A percentile compares a stretch with the other conserved stretches of the same genome.
These are phyloP conservation scores for Magnaporthiopsis incrustans DNA, from an alignment of 2,329 filamentous ascomycete genomes.

Conservation along the genomic window DNA sequence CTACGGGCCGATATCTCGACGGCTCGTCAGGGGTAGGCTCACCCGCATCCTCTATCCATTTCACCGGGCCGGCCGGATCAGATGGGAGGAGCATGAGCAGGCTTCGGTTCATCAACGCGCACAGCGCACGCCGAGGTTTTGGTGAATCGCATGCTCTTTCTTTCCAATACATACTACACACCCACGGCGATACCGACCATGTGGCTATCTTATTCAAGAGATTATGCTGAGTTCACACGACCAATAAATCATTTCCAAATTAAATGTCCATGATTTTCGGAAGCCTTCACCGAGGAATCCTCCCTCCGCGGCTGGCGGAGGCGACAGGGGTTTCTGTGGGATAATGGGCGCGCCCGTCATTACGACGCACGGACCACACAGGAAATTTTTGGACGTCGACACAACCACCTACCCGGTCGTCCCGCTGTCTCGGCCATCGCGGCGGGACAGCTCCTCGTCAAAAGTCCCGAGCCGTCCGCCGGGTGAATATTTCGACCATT, in stretches of 20 bases:
- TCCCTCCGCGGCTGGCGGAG: not conserved
- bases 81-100: constrained; percentile 45
- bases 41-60: constrained; percentile 65
- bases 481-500: not conserved
- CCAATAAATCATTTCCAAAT: too few species aligned
- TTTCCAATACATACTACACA: not conserved
- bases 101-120: not conserved
- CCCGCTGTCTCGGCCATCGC: not conserved
- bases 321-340: not conserved
- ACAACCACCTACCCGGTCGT: not conserved
- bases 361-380: constrained; percentile 3
- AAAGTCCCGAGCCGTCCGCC: not conserved
- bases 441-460: not conserved
- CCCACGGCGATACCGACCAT: not conserved
- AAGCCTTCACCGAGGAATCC: not conserved
- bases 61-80: constrained; percentile 46
- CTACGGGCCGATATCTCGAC: constrained; percentile 75
- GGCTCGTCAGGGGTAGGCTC: constrained; percentile 67
- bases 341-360: not conserved
- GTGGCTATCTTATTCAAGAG: too few species aligned
- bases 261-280: not conserved
- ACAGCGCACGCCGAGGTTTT: not conserved
- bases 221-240: too few species aligned
- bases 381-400: constrained; percentile 6
- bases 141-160: not conserved